A percentile compares a stretch with the other conserved stretches of the same genome.
Conservation (phyloP, 495 filamentous ascomycete genomes). For the Peziza echinospora region DNA sequence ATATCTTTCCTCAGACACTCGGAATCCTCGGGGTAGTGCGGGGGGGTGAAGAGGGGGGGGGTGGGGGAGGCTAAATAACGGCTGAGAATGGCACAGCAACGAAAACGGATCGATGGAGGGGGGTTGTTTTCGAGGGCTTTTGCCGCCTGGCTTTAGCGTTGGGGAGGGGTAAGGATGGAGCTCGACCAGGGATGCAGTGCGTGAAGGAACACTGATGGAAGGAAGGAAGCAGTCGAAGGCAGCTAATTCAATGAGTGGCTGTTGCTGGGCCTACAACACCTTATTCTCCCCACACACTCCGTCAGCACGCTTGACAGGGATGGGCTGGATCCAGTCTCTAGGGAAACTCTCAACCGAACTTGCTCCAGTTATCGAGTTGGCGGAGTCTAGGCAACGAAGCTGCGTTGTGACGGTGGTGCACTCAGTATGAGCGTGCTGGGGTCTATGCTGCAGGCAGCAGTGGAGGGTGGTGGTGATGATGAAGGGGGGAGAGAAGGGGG, state of each 20-base stretch:
- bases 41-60: not conserved
- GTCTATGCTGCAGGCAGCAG: too few species aligned
- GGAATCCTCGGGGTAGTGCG: not conserved
- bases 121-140: not conserved
- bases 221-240: not conserved
- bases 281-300: not conserved
- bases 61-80: not conserved
- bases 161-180: not conserved
- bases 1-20: not conserved
- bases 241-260: not conserved
- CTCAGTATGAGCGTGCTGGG: too few species aligned
- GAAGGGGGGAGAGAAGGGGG: too few species aligned
- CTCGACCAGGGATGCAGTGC: too few species aligned
- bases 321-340: not conserved
- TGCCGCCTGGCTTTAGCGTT: not conserved
- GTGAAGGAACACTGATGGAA: not conserved
- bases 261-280: not conserved
- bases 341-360: not conserved
- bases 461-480: too few species aligned
- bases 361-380: too few species aligned
- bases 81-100: too few species aligned
- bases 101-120: too few species aligned
- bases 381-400: too few species aligned
- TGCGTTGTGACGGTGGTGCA: too few species aligned
- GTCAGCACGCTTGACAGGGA: not conserved